Evolutionary conservation across 305 asterid genomes (phyloP).

Genomic region (Fraxinus latifolia): DNA sequence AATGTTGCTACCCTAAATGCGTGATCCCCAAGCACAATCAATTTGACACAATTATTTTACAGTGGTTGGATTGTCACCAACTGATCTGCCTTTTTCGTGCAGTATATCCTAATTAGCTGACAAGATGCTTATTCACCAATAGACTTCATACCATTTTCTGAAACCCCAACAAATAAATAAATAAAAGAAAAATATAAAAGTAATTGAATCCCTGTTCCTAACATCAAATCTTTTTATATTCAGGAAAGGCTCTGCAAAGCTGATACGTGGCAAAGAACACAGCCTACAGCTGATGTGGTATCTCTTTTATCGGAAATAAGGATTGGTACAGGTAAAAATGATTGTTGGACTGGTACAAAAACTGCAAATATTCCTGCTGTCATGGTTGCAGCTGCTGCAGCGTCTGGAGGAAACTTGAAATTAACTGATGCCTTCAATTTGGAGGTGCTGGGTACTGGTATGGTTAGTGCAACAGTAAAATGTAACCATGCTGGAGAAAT

Average conservation of each 20-base stretch:
- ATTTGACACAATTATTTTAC: background rate
- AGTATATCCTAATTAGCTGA: background rate
- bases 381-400: slow-evolving; percentile 99
- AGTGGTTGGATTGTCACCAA: background rate
- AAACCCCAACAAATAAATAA: background rate
- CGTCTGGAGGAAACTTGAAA: slow-evolving; percentile 92
- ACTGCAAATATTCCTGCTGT: slow-evolving; percentile 89
- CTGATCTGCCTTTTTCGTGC: background rate
- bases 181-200: background rate
- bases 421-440: slow-evolving; percentile 85
- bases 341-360: slow-evolving; percentile 90
- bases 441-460: slow-evolving; percentile 96
- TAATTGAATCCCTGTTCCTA: background rate
- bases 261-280: slow-evolving; percentile 92
- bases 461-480: slow-evolving; percentile 93
- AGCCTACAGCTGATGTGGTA: slow-evolving; percentile 91
- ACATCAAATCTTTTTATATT: slow-evolving; percentile 19
- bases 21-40: background rate
- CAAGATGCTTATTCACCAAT: slow-evolving; percentile 1
- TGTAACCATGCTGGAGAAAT: slow-evolving; percentile 99
- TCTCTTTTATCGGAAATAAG: slow-evolving; percentile 95
- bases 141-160: background rate
- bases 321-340: slow-evolving; percentile 97
- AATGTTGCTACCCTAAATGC: background rate
- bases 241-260: slow-evolving; percentile 97